These are phyloP conservation scores for Hanseniaspora thailandica DNA, from an alignment of 805 yeast species.

Conservation along the genomic window DNA sequence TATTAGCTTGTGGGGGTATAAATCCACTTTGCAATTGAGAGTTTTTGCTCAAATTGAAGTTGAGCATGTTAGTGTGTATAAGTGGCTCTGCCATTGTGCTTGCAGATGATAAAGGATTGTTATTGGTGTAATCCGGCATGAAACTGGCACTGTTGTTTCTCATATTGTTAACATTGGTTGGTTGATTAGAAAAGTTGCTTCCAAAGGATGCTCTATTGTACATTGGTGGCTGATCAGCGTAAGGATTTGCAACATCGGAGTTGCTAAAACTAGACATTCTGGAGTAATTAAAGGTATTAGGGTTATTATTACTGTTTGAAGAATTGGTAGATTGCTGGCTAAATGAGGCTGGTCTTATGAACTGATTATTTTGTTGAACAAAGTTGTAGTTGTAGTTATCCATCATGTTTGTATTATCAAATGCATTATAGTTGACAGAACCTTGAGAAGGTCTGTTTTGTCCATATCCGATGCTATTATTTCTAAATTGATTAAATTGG, in stretches of 20 bases:
- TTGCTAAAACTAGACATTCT: neutral
- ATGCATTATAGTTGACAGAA: neutral
- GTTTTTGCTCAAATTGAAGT: neutral
- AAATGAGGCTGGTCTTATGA: constrained; percentile 1
- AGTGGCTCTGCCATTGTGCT: neutral
- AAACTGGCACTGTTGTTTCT: neutral
- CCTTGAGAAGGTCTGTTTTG: constrained; percentile 3
- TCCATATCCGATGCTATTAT: neutral
- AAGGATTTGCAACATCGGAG: neutral
- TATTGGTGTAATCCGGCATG: neutral
- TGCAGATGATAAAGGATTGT: neutral
- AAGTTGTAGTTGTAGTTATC: constrained; percentile 2
- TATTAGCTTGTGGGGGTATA: neutral
- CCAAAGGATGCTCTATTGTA: constrained; percentile 11
- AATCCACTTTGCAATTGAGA: neutral
- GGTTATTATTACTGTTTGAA: neutral
- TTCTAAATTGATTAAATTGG: neutral
- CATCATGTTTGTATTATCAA: neutral
- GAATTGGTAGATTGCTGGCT: constrained; percentile 5
- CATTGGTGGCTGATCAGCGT: neutral
- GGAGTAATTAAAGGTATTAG: neutral
- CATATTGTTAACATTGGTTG: neutral
- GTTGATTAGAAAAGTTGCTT: neutral
- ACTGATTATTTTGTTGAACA: neutral
- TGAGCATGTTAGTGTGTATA: neutral